Evolutionary conservation across 371 early-diverging fungal species (phyloP).

Genomic region (Mortierella sp.): DNA sequence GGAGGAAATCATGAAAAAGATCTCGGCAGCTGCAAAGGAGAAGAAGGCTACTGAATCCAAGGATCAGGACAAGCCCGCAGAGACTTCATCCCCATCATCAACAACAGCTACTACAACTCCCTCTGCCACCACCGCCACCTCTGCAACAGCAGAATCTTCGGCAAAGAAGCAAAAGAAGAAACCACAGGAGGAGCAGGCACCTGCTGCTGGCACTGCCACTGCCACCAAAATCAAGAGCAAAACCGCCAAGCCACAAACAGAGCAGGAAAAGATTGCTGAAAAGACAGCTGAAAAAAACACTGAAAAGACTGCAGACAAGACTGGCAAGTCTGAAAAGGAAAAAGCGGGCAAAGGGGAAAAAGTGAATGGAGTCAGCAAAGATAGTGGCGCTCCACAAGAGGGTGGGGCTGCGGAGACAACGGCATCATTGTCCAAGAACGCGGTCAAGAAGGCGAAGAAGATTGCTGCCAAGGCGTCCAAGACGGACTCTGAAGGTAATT

Average conservation of each 20-base stretch:
- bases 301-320: conserved; percentile 9
- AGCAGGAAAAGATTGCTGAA: conserved; percentile 14
- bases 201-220: conserved; percentile 2
- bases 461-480: conserved; percentile 11
- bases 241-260: conserved; percentile 11
- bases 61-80: background rate
- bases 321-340: background rate
- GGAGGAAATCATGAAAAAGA: conserved; percentile 17
- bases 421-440: conserved; percentile 7
- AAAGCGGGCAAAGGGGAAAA: conserved; percentile 15
- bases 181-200: background rate
- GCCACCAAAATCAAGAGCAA: conserved; percentile 14
- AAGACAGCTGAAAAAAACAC: conserved; percentile 1
- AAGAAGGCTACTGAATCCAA: conserved; percentile 16
- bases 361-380: conserved; percentile 6
- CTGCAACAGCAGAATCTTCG: no score
- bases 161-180: conserved; percentile 2
- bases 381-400: conserved; percentile 6
- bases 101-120: background rate
- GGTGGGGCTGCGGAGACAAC: conserved; percentile 8
- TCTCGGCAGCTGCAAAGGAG: conserved; percentile 8
- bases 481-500: conserved; percentile 17
- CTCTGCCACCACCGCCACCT: background rate
- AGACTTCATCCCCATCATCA: background rate
- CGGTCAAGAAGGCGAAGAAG: conserved; percentile 15